These are phyloP conservation scores for Mycena vulgaris DNA, from an alignment of 768 basidiomycete genomes.

Conservation along the genomic window DNA sequence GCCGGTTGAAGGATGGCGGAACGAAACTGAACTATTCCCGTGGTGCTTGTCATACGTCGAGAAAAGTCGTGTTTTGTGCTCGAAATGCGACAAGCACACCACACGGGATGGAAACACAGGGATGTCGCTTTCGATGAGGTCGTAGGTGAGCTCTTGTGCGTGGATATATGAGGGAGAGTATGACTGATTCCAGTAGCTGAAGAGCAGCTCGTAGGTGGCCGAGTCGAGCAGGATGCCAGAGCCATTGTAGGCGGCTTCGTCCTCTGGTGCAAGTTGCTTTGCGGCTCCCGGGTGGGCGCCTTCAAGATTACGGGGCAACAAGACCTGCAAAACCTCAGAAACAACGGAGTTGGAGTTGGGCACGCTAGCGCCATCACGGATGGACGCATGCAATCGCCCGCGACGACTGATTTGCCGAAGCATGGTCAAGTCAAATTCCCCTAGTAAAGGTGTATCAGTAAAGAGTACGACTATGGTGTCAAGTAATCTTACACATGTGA, in stretches of 20 bases:
- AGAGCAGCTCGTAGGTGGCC: neutral
- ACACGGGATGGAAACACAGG: constrained; percentile 13
- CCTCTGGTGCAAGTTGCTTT: neutral
- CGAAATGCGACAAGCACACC: constrained; percentile 2
- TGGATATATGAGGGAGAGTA: constrained; percentile 12
- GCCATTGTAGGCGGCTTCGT: constrained; percentile 3
- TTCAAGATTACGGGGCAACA: neutral
- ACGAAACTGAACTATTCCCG: constrained; percentile 19
- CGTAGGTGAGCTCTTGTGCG: neutral
- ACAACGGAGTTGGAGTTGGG: neutral
- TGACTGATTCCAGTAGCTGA: constrained; percentile 6
- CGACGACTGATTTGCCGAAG: constrained; percentile 5
- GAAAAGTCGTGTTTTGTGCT: constrained; percentile 14
- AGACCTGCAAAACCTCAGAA: neutral
- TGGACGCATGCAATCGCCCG: neutral
- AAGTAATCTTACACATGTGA: constrained; percentile 29
- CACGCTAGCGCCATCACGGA: neutral
- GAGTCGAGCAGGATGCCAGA: neutral
- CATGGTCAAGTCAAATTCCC: constrained; percentile 8
- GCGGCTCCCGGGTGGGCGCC: too few species aligned
- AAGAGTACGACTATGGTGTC: too few species aligned
- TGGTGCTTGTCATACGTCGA: neutral
- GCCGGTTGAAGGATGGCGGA: constrained; percentile 19
- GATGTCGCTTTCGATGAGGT: neutral
- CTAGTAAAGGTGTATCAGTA: neutral